Conservation (phyloP, 2,329 filamentous ascomycete genomes). For the Cladorrhinum sp. region DNA sequence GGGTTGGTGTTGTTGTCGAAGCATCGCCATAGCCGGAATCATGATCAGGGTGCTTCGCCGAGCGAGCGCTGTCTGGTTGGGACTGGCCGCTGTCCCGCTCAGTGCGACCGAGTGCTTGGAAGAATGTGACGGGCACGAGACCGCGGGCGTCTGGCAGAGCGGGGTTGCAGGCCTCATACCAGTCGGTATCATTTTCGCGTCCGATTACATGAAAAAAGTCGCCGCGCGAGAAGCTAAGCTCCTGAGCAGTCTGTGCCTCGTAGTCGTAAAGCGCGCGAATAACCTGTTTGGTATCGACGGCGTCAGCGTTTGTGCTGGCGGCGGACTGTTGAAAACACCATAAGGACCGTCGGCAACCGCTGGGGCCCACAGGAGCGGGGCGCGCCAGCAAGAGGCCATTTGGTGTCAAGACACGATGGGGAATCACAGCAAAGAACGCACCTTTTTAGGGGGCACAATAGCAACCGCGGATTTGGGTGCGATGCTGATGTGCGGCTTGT, state of each 20-base stretch:
- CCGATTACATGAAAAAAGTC: constrained; percentile 98
- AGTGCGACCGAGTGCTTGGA: constrained; percentile 87
- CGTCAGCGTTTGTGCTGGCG: constrained; percentile 24
- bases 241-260: constrained; percentile 69
- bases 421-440: constrained; percentile 42
- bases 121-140: constrained; percentile 89
- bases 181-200: constrained; percentile 88
- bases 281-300: constrained; percentile 55
- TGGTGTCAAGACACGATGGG: neutral
- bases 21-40: constrained; percentile 84
- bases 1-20: constrained; percentile 34
- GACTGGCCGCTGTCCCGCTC: constrained; percentile 83
- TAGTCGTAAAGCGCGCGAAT: constrained; percentile 97
- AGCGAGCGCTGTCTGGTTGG: constrained; percentile 49
- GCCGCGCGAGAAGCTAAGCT: constrained; percentile 88
- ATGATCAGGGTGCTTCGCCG: constrained; percentile 66
- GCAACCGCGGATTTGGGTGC: constrained; percentile 82
- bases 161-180: constrained; percentile 99
- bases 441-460: constrained; percentile 91
- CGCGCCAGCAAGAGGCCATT: neutral
- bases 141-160: constrained; percentile 81
- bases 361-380: constrained; percentile 16
- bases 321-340: neutral
- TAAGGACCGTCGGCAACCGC: neutral
- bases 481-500: constrained; percentile 71